phyloP scores from a whole-genome alignment of 2,329 filamentous ascomycete species.

The Fusarium sp. region DNA sequence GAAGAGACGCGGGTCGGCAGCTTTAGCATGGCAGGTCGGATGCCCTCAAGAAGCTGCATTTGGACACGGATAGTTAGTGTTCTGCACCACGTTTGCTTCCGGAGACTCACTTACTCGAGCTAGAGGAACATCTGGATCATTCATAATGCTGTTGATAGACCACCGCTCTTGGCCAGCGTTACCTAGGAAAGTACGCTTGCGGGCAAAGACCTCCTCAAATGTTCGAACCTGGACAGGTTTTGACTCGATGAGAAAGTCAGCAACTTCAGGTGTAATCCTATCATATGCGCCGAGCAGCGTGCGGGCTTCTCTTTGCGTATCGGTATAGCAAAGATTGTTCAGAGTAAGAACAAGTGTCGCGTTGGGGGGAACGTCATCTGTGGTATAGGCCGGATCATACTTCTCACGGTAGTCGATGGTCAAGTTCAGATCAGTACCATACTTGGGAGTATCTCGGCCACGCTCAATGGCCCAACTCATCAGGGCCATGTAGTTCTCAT shows the following conservation, averaged over 20 bases:
- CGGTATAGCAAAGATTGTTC: neutral
- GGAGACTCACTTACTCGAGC: neutral
- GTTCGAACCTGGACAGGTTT: neutral
- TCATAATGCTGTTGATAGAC: constrained; percentile 2
- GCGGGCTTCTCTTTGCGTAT: neutral
- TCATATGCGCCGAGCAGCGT: neutral
- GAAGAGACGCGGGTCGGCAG: constrained; percentile 7
- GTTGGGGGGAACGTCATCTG: neutral
- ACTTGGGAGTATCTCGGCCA: neutral
- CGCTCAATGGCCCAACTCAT: constrained; percentile 1
- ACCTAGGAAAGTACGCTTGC: neutral
- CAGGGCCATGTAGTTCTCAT: neutral
- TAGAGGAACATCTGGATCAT: neutral
- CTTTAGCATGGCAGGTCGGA: constrained; percentile 1
- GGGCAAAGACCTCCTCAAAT: neutral
- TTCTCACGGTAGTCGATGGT: neutral
- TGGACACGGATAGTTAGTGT: neutral
- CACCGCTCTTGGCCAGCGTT: neutral
- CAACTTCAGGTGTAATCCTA: neutral
- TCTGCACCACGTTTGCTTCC: neutral
- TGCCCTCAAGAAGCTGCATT: neutral
- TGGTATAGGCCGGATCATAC: neutral
- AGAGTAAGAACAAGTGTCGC: neutral
- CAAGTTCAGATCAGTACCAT: neutral
- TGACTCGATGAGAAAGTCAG: neutral